Base-by-base conservation (phyloP, 169 alveolate genomes). In the Cryptosporidium meleagridis region DNA sequence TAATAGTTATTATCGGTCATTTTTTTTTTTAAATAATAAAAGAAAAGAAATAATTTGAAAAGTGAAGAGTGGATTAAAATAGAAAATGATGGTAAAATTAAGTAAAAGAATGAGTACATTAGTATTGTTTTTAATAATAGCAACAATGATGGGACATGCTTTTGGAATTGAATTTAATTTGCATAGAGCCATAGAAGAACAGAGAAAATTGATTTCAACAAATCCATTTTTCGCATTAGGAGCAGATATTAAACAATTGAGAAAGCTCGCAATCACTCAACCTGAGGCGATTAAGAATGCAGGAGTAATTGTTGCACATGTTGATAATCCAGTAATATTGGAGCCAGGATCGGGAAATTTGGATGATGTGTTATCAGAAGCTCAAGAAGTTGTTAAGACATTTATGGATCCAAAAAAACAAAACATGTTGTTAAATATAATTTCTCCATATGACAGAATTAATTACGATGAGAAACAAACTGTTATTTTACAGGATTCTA, bases 231-330 rank as follows among this genome's bases (percentile, higher is more conserved):
- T 80, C 44, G 87, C 80, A 10, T 29, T 80, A 16, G 87, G 69
- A 12, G 53, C 75, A 41, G 87, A 80, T 41, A 80, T 80, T 39
- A 65, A 80, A 26, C 75, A 80, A 23, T 55, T 80, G 23, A 59
- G 87, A 29, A 80, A 80, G 44, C 48, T 80, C 18, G 87, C 87
- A 41, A 62, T 80, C 9, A 80, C 87, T 12, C 87, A 80, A 14
- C 87, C 87, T 4, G 87, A 80, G 33, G 87, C 87, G 44, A 80
- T 80, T 37, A 80, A 80, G 62, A 80, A 80, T 61, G 87, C 87
- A 23, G 87, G 87, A 33, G 87, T 80, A 16, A 80, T 80, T 26
- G 87, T 80, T 3, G 80, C 80, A 8, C 87, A 80, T 29, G 87
- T 80, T 9, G 87, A 80, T 8, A 80, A 80, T 37, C 87, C 87